phyloP scores from a whole-genome alignment of 345 rosid genomes.

The Boechera stricta region DNA sequence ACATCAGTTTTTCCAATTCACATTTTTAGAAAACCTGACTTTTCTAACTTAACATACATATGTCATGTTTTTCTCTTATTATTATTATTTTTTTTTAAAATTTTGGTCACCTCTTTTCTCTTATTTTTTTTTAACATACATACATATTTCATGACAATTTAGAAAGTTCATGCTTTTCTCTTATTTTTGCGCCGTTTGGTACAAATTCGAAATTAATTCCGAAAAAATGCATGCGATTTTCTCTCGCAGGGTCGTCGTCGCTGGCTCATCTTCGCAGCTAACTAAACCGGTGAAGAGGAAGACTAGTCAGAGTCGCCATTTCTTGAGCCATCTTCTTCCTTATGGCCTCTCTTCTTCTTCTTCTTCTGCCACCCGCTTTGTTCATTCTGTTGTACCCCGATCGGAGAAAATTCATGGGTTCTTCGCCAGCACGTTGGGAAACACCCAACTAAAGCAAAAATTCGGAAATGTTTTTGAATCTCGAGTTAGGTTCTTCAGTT shows the following conservation, averaged over 20 bases:
- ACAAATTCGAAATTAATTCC: neutral
- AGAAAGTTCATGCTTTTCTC: neutral
- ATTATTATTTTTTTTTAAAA: too few relatives aligned
- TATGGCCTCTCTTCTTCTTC: neutral
- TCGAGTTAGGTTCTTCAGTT: too few relatives aligned
- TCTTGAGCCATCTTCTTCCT: conserved; percentile 27
- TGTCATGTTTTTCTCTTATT: too few relatives aligned
- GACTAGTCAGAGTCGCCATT: conserved; percentile 27
- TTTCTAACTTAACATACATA: too few relatives aligned
- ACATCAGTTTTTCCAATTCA: neutral
- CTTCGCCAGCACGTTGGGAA: too few relatives aligned
- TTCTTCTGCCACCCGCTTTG: too few relatives aligned
- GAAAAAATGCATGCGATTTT: conserved; percentile 52
- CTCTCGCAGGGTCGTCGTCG: conserved; percentile 40
- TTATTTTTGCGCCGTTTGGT: conserved; percentile 5
- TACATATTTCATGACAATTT: neutral
- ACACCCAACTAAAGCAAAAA: too few relatives aligned
- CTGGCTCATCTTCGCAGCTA: conserved; percentile 35
- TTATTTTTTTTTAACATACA: too few relatives aligned
- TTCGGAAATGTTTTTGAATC: too few relatives aligned
- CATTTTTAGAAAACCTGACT: neutral
- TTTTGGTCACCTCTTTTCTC: too few relatives aligned
- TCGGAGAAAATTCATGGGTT: too few relatives aligned
- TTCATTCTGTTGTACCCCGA: too few relatives aligned
- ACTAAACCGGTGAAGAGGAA: conserved; percentile 25